Evolutionary conservation across 345 rosid genomes (phyloP).

Genomic region (Streptanthus diversifolius): DNA sequence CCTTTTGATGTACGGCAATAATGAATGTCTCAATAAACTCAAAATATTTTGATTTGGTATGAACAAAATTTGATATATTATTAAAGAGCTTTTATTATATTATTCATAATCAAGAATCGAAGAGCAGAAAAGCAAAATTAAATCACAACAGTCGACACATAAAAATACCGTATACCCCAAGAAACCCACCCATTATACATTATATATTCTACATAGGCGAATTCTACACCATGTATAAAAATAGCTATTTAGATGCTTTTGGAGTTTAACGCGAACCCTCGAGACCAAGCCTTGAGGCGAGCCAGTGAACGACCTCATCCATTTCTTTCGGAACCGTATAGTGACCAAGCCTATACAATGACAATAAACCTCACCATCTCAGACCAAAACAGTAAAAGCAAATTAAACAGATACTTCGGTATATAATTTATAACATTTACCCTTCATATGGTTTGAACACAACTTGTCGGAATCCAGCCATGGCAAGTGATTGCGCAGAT

Average conservation of each 20-base stretch:
- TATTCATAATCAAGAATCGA: conserved; percentile 33
- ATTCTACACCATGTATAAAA: conserved; percentile 16
- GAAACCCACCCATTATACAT: conserved; percentile 27
- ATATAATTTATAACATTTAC: not conserved
- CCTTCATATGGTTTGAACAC: conserved; percentile 33
- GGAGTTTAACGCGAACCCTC: conserved; percentile 48
- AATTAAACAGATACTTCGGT: not conserved
- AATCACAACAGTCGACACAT: conserved; percentile 19
- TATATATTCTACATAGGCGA: not conserved
- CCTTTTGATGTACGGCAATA: conserved; percentile 20
- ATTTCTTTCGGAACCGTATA: conserved; percentile 87
- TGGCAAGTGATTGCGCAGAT: conserved; percentile 48
- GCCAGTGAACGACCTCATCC: conserved; percentile 78
- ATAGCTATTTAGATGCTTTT: conserved; percentile 10
- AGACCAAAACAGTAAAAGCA: not conserved
- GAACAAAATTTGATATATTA: conserved; percentile 4
- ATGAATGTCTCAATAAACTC: conserved; percentile 24
- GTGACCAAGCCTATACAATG: conserved; percentile 69
- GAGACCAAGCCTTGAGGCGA: conserved; percentile 62
- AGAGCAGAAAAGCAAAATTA: conserved; percentile 1
- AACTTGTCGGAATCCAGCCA: conserved; percentile 47
- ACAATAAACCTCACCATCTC: not conserved
- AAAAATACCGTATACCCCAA: conserved; percentile 32
- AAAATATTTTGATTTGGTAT: conserved; percentile 14
- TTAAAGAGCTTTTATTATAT: not conserved